These are phyloP conservation scores for Talaromyces proteolyticus DNA, from an alignment of 495 filamentous ascomycete genomes.

Conservation along the genomic window DNA sequence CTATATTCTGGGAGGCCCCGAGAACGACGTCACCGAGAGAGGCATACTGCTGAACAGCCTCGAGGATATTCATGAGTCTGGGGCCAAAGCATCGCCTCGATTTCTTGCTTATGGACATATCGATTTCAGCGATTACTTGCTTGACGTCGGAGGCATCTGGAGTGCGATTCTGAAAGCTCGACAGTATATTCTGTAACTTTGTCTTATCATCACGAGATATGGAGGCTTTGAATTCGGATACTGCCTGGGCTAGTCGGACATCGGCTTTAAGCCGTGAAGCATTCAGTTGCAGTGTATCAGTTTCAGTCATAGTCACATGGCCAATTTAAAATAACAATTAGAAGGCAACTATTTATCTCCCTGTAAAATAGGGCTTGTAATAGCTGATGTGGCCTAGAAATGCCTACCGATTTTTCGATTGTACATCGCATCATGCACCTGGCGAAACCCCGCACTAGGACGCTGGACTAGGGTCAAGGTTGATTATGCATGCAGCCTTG, in stretches of 20 bases:
- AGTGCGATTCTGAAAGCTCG: constrained; percentile 14
- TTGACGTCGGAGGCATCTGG: constrained; percentile 25
- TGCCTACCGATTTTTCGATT: too few relatives aligned
- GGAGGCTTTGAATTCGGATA: constrained; percentile 33
- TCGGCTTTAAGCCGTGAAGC: constrained; percentile 24
- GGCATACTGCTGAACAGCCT: constrained; percentile 37
- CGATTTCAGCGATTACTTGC: constrained; percentile 35
- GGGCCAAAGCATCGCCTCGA: constrained; percentile 30
- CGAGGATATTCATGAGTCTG: constrained; percentile 32
- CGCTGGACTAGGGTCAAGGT: too few relatives aligned
- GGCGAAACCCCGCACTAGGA: too few relatives aligned
- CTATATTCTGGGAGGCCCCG: constrained; percentile 36
- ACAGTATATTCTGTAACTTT: constrained; percentile 25
- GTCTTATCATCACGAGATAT: too few relatives aligned
- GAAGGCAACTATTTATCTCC: too few relatives aligned
- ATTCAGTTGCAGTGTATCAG: too few relatives aligned
- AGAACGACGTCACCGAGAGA: constrained; percentile 35
- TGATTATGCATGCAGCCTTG: too few relatives aligned
- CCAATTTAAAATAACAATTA: too few relatives aligned
- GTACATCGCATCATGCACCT: too few relatives aligned
- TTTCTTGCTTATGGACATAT: constrained; percentile 9
- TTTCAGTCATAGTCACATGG: too few relatives aligned
- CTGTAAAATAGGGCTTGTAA: too few relatives aligned
- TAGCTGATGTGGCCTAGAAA: too few relatives aligned
- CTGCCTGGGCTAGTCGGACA: constrained; percentile 29